Evolutionary conservation across 2,329 filamentous ascomycete genomes (phyloP).

Genomic region (Sarocladiaceae sp.): DNA sequence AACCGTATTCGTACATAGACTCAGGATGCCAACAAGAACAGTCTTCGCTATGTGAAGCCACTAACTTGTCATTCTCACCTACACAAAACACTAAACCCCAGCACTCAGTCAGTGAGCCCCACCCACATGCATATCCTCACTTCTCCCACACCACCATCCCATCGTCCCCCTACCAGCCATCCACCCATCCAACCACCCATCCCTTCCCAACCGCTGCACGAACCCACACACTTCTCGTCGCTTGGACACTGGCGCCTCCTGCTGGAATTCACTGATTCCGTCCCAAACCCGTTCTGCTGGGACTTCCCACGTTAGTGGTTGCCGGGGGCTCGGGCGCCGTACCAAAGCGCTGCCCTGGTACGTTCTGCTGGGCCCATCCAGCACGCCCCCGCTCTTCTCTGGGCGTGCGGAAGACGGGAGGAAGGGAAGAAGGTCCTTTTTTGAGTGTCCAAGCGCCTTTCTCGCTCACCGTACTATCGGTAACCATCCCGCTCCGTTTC

Average conservation of each 20-base stretch:
- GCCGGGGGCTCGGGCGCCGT: not conserved
- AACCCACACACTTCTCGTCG: slow-evolving; percentile 2
- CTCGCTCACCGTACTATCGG: slow-evolving; percentile 8
- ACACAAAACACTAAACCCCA: not conserved
- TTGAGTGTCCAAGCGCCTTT: not conserved
- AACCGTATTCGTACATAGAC: no score
- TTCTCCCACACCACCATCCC: not conserved
- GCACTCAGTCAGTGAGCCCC: not conserved
- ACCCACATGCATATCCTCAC: not conserved
- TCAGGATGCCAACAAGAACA: no score
- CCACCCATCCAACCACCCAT: not conserved
- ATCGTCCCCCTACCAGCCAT: not conserved
- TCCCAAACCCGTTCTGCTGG: slow-evolving; percentile 8
- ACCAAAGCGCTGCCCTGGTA: not conserved
- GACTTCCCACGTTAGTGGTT: slow-evolving; percentile 5
- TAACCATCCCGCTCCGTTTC: slow-evolving; percentile 3
- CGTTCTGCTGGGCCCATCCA: no score
- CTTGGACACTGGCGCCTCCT: not conserved
- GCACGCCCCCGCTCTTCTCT: not conserved
- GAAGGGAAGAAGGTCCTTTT: slow-evolving; percentile 1
- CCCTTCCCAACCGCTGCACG: slow-evolving; percentile 2
- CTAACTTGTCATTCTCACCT: not conserved
- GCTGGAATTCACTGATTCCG: slow-evolving; percentile 1
- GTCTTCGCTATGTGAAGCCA: not conserved
- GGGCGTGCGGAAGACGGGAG: not conserved